Percentiles rank a stretch among this genome's conserved stretches.
These are phyloP conservation scores for Aschersonia sp. DNA, from an alignment of 2,329 filamentous ascomycete genomes.

Conservation along the genomic window DNA sequence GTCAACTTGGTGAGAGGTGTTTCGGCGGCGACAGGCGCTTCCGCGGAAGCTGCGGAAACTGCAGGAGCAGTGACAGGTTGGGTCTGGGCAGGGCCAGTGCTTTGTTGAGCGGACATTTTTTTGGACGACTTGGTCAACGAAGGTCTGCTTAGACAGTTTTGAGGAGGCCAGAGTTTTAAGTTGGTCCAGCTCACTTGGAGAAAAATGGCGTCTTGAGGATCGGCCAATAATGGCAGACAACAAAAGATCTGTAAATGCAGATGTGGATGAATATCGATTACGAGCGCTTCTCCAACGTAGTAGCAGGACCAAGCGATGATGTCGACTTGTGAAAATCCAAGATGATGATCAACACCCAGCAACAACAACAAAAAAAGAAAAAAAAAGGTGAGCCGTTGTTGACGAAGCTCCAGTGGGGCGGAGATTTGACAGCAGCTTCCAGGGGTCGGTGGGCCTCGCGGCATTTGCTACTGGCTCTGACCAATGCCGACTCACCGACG, in stretches of 20 bases:
- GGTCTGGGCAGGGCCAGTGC: not conserved
- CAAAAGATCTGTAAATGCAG: too few species aligned
- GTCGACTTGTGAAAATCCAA: too few species aligned
- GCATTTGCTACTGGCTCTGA: not conserved
- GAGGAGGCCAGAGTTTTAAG: too few species aligned
- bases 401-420: not conserved
- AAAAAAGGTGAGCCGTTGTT: not conserved
- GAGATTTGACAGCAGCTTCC: not conserved
- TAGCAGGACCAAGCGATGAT: too few species aligned
- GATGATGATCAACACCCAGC: not conserved
- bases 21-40: conserved; percentile 8
- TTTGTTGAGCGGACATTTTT: too few species aligned
- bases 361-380: not conserved
- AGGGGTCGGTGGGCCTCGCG: not conserved
- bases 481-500: not conserved
- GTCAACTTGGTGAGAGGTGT: conserved; percentile 40
- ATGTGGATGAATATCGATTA: too few species aligned
- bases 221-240: not conserved
- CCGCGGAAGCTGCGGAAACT: conserved; percentile 2
- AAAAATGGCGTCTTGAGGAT: not conserved
- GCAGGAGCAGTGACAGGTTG: not conserved
- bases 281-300: too few species aligned
- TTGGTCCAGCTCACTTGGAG: not conserved
- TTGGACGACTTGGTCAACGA: too few species aligned
- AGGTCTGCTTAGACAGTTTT: too few species aligned